A percentile compares a stretch with the other conserved stretches of the same genome.
These are phyloP conservation scores for Collybia mongolica DNA, from an alignment of 768 basidiomycete species.

Conservation along the genomic window DNA sequence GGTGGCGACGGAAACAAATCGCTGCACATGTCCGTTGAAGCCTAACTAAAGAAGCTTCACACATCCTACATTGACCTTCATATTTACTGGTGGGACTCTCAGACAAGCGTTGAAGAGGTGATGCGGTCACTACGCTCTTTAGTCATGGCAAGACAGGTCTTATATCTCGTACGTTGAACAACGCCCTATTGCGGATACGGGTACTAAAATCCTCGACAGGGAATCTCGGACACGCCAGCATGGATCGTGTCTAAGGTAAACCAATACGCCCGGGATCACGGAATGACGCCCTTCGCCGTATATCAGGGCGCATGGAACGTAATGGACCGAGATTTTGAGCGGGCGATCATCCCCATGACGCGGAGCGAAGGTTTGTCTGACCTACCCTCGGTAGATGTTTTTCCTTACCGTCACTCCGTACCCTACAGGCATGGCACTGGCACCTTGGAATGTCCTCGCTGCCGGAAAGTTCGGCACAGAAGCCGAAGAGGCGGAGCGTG, in stretches of 20 bases:
- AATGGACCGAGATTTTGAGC: constrained; percentile 12
- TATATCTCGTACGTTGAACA: constrained; percentile 39
- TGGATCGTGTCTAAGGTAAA: constrained; percentile 7
- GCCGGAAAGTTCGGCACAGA: constrained; percentile 51
- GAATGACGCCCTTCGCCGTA: constrained; percentile 7
- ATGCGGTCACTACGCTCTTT: constrained; percentile 54
- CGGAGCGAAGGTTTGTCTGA: constrained; percentile 11
- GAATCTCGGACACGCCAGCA: constrained; percentile 6
- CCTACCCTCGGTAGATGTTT: constrained; percentile 14
- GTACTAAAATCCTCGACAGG: constrained; percentile 7
- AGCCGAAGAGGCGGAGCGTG: constrained; percentile 36
- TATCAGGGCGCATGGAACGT: constrained; percentile 12
- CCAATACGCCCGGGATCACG: constrained; percentile 10
- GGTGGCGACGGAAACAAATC: constrained; percentile 43
- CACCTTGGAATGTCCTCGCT: constrained; percentile 32
- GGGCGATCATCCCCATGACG: constrained; percentile 14
- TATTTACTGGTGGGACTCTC: constrained; percentile 50
- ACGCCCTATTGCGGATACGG: not conserved
- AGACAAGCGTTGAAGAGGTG: constrained; percentile 51
- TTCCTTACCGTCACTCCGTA: constrained; percentile 25
- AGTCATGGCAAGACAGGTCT: constrained; percentile 49
- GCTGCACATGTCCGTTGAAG: constrained; percentile 34
- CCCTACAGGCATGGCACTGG: constrained; percentile 30
- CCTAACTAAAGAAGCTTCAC: constrained; percentile 39
- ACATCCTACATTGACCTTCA: constrained; percentile 44